Evolutionary conservation across 305 asterid genomes (phyloP), one percentile per base, ranked within the genome.

Genomic region (Andrographis paniculata): DNA sequence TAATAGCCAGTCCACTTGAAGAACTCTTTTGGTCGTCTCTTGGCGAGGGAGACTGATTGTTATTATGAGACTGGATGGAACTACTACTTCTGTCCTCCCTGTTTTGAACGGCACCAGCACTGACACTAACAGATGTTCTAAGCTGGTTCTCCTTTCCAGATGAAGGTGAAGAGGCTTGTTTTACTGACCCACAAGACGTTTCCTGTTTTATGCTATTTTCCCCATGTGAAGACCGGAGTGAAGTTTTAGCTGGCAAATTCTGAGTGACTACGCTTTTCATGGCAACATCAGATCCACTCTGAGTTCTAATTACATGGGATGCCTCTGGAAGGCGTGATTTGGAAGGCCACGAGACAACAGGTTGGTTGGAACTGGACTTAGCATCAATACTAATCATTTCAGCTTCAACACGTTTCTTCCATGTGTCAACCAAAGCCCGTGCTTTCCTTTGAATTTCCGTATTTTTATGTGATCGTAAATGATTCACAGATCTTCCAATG

Each of bases 371-470:
- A 0, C 14, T 13, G 45, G 74, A 50, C 49, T 77, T 81, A 14
- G 79, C 66, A 58, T 79, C 94, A 40, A 69, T 71, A 14, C 62
- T 50, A 30, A 62, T 80, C 83, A 80, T 76, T 74, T 82, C 89
- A 33, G 78, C 83, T 55, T 79, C 86, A 9, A 82, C 94, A 9
- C 89, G 75, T 58, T 79, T 82, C 74, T 82, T 82, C 94, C 94
- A 82, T 19, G 78, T 74, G 64, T 74, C 86, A 22, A 82, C 94
- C 50, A 82, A 70, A 62, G 71, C 55, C 30, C 84, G 69, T n/a
- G 81, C 87, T 54, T 79, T 79, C 51, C 63, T 79, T 56, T 82
- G 94, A 58, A 82, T 76, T 42, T 82, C 94, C 42, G 63, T 45
- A 64, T 76, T 82, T 58, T 82, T 82, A 52, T 83, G 87, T 6